A percentile compares a stretch with the other conserved stretches of the same genome.
phyloP scores from a whole-genome alignment of 2,329 filamentous ascomycete genomes.

The Biscogniauxia sp. region DNA sequence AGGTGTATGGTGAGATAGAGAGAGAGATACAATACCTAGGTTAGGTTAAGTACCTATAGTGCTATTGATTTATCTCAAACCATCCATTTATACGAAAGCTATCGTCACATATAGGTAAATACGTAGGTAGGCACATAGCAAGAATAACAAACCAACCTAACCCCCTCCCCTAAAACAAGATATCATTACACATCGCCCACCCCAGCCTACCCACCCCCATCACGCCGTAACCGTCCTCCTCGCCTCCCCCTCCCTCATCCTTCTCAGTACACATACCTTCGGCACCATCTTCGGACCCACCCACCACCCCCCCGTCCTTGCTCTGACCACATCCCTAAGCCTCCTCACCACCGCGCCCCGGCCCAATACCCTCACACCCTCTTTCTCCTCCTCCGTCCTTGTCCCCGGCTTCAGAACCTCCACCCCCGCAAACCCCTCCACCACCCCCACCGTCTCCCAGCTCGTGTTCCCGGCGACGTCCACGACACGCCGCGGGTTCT shows the following conservation, averaged over 20 bases:
- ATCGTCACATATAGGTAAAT: no score
- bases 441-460: slow-evolving; percentile 57
- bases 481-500: slow-evolving; percentile 55
- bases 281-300: slow-evolving; percentile 60
- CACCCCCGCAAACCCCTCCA: slow-evolving; percentile 58
- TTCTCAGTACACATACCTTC: slow-evolving; percentile 49
- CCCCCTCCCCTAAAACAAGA: neutral
- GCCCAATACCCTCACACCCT: slow-evolving; percentile 40
- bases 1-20: no score
- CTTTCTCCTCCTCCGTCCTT: slow-evolving; percentile 22
- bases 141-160: no score
- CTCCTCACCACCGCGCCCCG: slow-evolving; percentile 40
- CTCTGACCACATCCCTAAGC: slow-evolving; percentile 42
- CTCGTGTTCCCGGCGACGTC: slow-evolving; percentile 30
- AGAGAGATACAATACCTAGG: no score
- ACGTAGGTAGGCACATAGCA: no score
- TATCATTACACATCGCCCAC: neutral
- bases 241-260: slow-evolving; percentile 28
- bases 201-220: slow-evolving; percentile 2
- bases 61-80: no score
- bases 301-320: slow-evolving; percentile 61
- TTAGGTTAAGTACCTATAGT: no score
- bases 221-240: slow-evolving; percentile 28
- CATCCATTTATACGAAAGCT: no score
- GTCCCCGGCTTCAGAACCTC: slow-evolving; percentile 53